These are phyloP conservation scores for Haematococcus sp. DNA, from an alignment of 139 green algal genomes.

Conservation along the genomic window DNA sequence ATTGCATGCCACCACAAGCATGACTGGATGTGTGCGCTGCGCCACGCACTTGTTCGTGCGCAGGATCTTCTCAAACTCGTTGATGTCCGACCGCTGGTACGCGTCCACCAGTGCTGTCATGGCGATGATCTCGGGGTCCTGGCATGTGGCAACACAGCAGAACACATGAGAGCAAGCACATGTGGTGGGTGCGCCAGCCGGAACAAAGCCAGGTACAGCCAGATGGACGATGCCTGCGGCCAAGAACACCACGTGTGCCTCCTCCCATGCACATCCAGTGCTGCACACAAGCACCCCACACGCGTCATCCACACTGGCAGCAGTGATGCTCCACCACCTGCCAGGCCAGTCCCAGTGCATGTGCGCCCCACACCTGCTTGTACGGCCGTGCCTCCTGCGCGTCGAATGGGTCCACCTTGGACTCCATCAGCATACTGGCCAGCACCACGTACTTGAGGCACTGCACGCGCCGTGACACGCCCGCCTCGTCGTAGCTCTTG, in stretches of 20 bases:
- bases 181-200: neutral
- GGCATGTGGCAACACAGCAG: conserved; percentile 17
- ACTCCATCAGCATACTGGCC: conserved; percentile 96
- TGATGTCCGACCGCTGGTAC: conserved; percentile 93
- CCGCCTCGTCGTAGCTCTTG: conserved; percentile 97
- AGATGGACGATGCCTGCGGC: neutral
- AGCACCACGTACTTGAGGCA: conserved; percentile 99
- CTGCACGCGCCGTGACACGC: conserved; percentile 74
- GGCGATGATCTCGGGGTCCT: conserved; percentile 81
- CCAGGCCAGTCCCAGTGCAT: no score
- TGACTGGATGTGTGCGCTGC: no score
- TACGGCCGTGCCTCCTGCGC: conserved; percentile 93
- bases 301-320: neutral
- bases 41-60: conserved; percentile 56
- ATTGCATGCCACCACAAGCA: no score
- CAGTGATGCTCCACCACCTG: conserved; percentile 20
- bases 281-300: no score
- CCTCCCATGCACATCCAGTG: no score
- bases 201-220: no score
- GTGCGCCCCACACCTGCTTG: conserved; percentile 63
- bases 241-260: neutral
- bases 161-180: neutral
- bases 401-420: conserved; percentile 93
- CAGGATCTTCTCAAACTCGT: conserved; percentile 93
- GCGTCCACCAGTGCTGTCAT: conserved; percentile 96